Percentiles rank a stretch among this genome's conserved stretches.
Evolutionary conservation across 805 yeast genomes (phyloP).

Genomic region (Saccharomycopsis olivae): DNA sequence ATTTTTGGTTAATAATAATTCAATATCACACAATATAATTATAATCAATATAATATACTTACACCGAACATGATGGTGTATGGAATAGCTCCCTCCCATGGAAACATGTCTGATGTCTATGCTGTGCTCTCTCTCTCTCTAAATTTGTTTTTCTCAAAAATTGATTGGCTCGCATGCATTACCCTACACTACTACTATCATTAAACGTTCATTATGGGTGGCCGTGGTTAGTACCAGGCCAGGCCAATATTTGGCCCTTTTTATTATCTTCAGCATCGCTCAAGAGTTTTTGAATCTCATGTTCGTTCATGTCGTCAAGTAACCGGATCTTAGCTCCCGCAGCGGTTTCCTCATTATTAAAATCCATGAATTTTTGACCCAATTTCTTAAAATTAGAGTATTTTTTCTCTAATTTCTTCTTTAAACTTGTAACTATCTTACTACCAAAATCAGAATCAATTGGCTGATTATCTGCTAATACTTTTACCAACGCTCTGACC

Average conservation of each 20-base stretch:
- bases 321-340: slow-evolving; percentile 15
- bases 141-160: too few relatives aligned
- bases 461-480: slow-evolving; percentile 36
- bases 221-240: slow-evolving; percentile 64
- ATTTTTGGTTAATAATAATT: too few relatives aligned
- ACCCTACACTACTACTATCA: too few relatives aligned
- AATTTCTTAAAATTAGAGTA: slow-evolving; percentile 19
- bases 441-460: slow-evolving; percentile 43
- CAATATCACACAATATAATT: neutral
- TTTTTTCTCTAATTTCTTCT: slow-evolving; percentile 23
- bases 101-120: slow-evolving; percentile 47
- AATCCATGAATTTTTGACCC: slow-evolving; percentile 19
- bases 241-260: slow-evolving; percentile 32
- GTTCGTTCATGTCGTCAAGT: slow-evolving; percentile 19
- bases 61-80: slow-evolving; percentile 31
- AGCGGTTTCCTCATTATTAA: slow-evolving; percentile 20
- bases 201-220: too few relatives aligned
- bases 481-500: slow-evolving; percentile 34
- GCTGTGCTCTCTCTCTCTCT: too few relatives aligned
- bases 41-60: neutral
- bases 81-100: slow-evolving; percentile 59
- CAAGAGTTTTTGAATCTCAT: slow-evolving; percentile 17
- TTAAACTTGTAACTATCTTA: slow-evolving; percentile 27
- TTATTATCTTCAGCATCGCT: slow-evolving; percentile 20
- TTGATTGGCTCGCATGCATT: too few relatives aligned